Evolutionary conservation across 352 stramenopile species (phyloP).

Genomic region (Albugo candida): DNA sequence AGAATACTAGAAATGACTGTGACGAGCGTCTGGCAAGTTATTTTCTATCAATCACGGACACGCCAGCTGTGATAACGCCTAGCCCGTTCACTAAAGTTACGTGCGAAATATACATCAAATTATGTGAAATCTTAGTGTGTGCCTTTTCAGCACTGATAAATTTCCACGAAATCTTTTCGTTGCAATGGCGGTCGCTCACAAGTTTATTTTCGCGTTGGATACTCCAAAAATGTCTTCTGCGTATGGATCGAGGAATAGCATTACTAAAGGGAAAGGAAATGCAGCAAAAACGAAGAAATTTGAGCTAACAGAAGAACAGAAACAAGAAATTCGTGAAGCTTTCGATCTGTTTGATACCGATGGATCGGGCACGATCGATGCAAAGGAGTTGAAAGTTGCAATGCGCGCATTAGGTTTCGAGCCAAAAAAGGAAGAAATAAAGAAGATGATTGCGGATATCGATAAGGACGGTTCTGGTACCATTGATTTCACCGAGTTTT

Average conservation of each 20-base stretch:
- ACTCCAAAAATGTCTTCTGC: constrained; percentile 29
- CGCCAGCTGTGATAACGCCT: no score
- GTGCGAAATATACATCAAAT: no score
- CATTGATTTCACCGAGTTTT: constrained; percentile 95
- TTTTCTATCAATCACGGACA: no score
- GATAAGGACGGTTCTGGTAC: constrained; percentile 87
- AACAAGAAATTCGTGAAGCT: constrained; percentile 87
- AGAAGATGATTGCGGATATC: constrained; percentile 94
- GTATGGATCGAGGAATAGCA: constrained; percentile 26
- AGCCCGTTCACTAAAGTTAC: no score
- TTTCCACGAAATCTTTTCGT: no score
- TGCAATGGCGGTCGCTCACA: no score
- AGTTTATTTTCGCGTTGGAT: no score
- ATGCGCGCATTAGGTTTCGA: constrained; percentile 94
- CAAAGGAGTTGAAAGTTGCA: constrained; percentile 89
- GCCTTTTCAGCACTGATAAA: no score
- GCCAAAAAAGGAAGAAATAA: constrained; percentile 95
- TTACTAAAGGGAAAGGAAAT: constrained; percentile 39
- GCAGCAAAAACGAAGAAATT: constrained; percentile 70
- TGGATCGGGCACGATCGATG: constrained; percentile 86
- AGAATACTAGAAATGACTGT: no score
- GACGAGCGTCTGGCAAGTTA: no score
- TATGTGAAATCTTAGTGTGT: no score
- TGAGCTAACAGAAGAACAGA: constrained; percentile 86
- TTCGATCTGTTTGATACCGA: constrained; percentile 98